Percentiles rank a stretch among this genome's conserved stretches.
These are phyloP conservation scores for Jaltomata sinuosa DNA, from an alignment of 257 asterid species.

Conservation along the genomic window DNA sequence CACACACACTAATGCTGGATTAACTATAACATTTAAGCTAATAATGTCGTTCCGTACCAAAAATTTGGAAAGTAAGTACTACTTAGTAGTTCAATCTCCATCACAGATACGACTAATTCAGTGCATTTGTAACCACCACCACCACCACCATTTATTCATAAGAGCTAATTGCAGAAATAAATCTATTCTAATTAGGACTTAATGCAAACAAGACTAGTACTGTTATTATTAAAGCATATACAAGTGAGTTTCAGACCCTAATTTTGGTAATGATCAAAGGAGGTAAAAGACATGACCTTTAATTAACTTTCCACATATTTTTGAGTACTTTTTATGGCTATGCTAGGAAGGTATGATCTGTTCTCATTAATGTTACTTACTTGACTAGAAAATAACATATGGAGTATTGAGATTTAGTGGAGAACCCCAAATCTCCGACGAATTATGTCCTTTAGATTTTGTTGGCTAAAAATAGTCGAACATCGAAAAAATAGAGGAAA, in stretches of 20 bases:
- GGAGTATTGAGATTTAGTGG: not conserved
- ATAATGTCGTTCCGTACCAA: not conserved
- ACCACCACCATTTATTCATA: not conserved
- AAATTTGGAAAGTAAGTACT: not conserved
- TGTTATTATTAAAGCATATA: too few species aligned
- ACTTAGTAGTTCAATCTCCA: not conserved
- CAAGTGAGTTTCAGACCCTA: too few species aligned
- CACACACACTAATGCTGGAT: not conserved
- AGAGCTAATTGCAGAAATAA: not conserved
- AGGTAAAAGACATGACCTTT: not conserved
- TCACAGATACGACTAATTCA: not conserved
- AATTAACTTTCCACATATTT: too few species aligned
- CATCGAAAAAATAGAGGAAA: not conserved
- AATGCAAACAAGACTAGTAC: not conserved
- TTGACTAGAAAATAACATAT: not conserved
- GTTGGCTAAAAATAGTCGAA: accelerated
- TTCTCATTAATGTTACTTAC: not conserved
- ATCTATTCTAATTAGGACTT: not conserved
- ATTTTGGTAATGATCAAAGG: too few species aligned
- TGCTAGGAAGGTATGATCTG: not conserved
- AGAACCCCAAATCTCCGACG: not conserved
- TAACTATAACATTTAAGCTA: not conserved
- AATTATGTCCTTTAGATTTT: not conserved
- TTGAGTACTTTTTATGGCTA: too few species aligned
- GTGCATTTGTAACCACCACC: not conserved